Evolutionary conservation across 805 yeast species (phyloP).

Genomic region (Ogataea pini): DNA sequence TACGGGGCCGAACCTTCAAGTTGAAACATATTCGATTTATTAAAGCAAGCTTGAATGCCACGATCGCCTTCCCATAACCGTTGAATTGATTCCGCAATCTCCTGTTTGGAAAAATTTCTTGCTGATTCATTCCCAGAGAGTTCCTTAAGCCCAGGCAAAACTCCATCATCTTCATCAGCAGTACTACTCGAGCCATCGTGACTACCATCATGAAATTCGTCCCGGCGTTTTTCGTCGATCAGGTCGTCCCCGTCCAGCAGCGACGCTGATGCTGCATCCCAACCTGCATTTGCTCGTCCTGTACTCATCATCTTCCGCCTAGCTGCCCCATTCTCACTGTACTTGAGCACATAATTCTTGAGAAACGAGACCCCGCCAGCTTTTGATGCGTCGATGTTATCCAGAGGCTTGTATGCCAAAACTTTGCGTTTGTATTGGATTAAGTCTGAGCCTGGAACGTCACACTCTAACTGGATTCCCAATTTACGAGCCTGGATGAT

Average conservation of each 20-base stretch:
- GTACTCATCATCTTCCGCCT: constrained; percentile 56
- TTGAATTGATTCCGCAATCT: constrained; percentile 70
- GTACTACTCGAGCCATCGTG: constrained; percentile 9
- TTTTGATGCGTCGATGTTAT: constrained; percentile 59
- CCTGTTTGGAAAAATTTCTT: constrained; percentile 36
- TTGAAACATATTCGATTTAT: constrained; percentile 74
- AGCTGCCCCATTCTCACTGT: constrained; percentile 54
- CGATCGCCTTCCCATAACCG: constrained; percentile 68
- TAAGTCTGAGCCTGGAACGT: constrained; percentile 50
- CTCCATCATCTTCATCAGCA: constrained; percentile 20
- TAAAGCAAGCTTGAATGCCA: constrained; percentile 63
- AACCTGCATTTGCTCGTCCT: constrained; percentile 45
- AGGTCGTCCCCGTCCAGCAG: constrained; percentile 1
- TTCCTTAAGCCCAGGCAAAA: constrained; percentile 19
- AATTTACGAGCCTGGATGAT: constrained; percentile 73
- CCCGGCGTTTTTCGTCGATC: constrained; percentile 2
- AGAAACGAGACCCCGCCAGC: constrained; percentile 69
- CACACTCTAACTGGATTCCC: constrained; percentile 67
- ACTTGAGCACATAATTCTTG: constrained; percentile 62
- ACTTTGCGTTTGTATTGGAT: constrained; percentile 49
- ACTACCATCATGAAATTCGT: background rate
- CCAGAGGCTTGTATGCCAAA: constrained; percentile 57
- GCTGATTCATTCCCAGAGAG: constrained; percentile 12
- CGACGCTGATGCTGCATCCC: constrained; percentile 24
- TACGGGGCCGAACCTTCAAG: constrained; percentile 80